Evolutionary conservation across 228 moss, liverwort and hornwort genomes (phyloP), one percentile per base, ranked within the genome.

Genomic region (Sphagnum magellanicum): DNA sequence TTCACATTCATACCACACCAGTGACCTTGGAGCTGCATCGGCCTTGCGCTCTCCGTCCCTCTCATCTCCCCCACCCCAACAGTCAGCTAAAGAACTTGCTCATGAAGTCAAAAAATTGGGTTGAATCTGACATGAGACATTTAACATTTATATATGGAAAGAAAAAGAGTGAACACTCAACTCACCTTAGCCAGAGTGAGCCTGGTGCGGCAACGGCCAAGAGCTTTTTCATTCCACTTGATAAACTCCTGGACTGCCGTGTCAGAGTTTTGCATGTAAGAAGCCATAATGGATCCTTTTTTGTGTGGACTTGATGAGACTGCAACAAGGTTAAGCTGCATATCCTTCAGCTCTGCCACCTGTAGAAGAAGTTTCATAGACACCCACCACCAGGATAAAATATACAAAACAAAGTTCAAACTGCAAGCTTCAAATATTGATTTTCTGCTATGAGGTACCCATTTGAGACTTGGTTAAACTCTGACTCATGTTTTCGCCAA

Each of bases 191-290:
- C 32, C 32, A 84, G 79, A 59, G 91, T 88, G 59, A 98, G 89
- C 50, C 93, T 77, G 50, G 78, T 85, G 74, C 32, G 3, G 32
- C 97, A 93, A 3, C 97, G 97, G 10, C 83, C 70, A 6, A 90
- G 76, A 67, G 97, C 90, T 77, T 98, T 93, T 73, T 93, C 97
- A 68, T 92, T 93, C 91, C 97, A 93, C 48, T 73, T 68, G 60
- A 98, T 75, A 76, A 91, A 92, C 69, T 93, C 93, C 75, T 87
- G 76, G 5, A 93, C 93, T 49, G 91, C 93, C 60, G 77, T 66
- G 0, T 85, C 79, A 15, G 79, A 86, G 53, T 87, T 89, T 75
- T 87, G 92, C 52, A 85, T 87, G 50, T 78, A 67, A 12, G 67
- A 57, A 10, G 75, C 65, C 68, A 70, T 80, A 32, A 74, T 74